Evolutionary conservation across 2,329 filamentous ascomycete genomes (phyloP), one percentile per base, ranked within the genome.

Genomic region (Harringtonia lauricola): DNA sequence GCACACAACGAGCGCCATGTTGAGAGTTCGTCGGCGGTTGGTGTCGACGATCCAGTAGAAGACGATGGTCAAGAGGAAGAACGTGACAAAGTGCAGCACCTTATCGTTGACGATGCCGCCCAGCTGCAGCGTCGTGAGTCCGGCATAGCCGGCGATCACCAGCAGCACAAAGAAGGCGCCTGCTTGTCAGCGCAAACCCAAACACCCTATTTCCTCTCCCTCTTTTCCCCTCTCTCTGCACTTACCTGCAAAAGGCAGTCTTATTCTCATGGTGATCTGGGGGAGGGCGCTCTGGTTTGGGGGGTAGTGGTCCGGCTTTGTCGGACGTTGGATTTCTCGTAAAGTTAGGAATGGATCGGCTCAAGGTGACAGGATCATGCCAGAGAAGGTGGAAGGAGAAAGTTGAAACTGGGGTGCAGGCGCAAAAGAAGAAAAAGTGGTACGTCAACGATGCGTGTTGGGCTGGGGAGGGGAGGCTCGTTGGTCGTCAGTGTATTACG

Each of bases 41-140:
- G 88, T 94, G 61, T 98, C 92, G 55, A 95, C 66, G 59, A 95
- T 85, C 88, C 92, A 98, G 76, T 98, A 98, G 72, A 96, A 96
- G 53, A 76, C 67, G 51, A 85, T 64, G 15, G 90, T 95, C 42
- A 98, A 74, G 52, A 86, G 59, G 71, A 96, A 95, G 70, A 98
- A 96, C 55, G 85, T 89, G 46, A 88, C 49, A 54, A 85, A 73
- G 64, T 96, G 92, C 24, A 96, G 74, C 56, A 84, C 68, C 64
- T 98, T 96, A 73, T 95, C 89, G 68, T 94, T 88, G 59, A 90
- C 74, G 56, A 71, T 61, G 49, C 64, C 54, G 49, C 65, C 65
- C 52, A 77, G 56, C 51, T 79, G 72, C 43, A 79, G 59, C 33
- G 72, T 67, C 28, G 86, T 81, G 45, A 96, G 82, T 52, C 88